Base-by-base conservation (phyloP, 2,329 filamentous ascomycete species). In the Fusarium sp. region DNA sequence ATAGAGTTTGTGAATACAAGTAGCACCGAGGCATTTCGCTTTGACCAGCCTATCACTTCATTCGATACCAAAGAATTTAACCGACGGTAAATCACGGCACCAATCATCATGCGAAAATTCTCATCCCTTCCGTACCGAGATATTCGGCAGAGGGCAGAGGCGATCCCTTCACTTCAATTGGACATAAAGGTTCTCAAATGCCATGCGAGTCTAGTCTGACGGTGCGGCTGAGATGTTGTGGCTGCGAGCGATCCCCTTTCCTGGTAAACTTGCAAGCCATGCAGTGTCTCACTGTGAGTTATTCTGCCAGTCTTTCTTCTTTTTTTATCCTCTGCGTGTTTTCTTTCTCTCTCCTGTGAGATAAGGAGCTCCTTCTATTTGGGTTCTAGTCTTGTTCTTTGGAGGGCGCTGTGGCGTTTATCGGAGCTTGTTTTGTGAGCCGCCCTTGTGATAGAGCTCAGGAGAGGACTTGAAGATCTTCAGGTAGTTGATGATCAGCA, bases 361-460 rank as follows among this genome's bases (percentile, higher is more conserved):
- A 25, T 19, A 10, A 10, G 16, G 11, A 19, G 27, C 4, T 4
- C n/a, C 19, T n/a, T 45, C 39, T 4, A 45, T 19, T 19, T n/a
- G 4, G 25, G 14, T 39, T 58, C 33, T 35, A 39, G 39, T 12
- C 35, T 4, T 29, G 29, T 23, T 59, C 37, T 15, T n/a, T 35
- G 9, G 39, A 29, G 33, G 29, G 51, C 41, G 59, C 27, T 29
- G 19, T 46, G 52, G 60, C 52, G 60, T 62, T n/a, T 54, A 18
- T 55, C 10, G 15, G 19, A 23, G 16, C 23, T 35, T 39, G 18
- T 33, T 37, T n/a, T 19, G 12, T 27, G 33, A 37, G 12, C 15
- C 42, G 23, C 37, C 15, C 10, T 23, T 42, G 16, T 18, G 4
- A 14, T 23, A 15, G 8, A 3, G 5, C 7, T 9, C 7, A 3